Evolutionary conservation across 306 rosid species (phyloP), one percentile per base, ranked within the genome.

Genomic region (Trifolium repens): DNA sequence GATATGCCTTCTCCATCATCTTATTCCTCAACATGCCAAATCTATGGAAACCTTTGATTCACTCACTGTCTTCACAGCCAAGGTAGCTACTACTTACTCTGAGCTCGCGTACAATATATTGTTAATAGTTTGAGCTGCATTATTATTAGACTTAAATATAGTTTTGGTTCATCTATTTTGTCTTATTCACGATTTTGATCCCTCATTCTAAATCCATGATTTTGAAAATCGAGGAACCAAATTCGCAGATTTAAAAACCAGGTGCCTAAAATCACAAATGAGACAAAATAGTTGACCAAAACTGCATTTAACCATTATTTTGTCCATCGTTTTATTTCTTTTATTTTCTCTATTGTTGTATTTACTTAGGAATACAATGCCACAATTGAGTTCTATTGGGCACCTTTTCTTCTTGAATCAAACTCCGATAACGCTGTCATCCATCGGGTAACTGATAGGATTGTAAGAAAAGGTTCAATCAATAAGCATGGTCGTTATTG

Each of bases 341-440:
- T 17, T 5, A 15, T 71, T 54, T 19, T 47, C 30, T 24, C 14
- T 16, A 7, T 35, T 79, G 13, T 3, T 63, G 6, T 60, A 39
- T 24, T 47, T 66, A 46, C 69, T 22, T 75, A 94, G 99, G 86
- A 88, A 37, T 90, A 92, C 89, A 94, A 92, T 52, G 93, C 97
- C 2, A 94, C 96, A 34, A 86, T 94, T 17, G 99, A 94, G 93
- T 94, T 92, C 90, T 94, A 94, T 34, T 94, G 99, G 99, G 99
- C 99, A 1, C 99, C 99, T 39, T 94, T 94, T 85, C 96, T 94
- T 76, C 86, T 94, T 7, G 93, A 94, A 69, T 94, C 99, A 26
- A 94, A 94, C 85, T 74, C 99, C 0, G 98, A 94, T 77, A 62
- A 94, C 2, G 99, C 99, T 5, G 81, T 94, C 53, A 47, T 89